A percentile compares a stretch with the other conserved stretches of the same genome.
Evolutionary conservation across 148 eudicot genomes (phyloP).

Genomic region (Agrostemma githago): DNA sequence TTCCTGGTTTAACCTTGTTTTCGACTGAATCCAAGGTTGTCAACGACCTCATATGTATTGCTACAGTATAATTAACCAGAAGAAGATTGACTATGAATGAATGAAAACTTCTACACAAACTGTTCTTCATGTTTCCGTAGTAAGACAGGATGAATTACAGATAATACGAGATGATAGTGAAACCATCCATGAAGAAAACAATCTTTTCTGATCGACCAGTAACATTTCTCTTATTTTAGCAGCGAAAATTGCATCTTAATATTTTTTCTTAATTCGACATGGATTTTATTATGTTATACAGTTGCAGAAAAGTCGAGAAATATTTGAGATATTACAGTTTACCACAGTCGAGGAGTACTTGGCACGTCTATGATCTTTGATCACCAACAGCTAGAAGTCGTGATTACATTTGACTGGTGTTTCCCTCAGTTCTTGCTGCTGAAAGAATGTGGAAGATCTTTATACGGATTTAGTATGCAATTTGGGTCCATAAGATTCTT

Average conservation of each 20-base stretch:
- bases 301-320: background rate
- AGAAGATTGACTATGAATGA: no score
- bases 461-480: conserved; percentile 85
- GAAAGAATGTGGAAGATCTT: conserved; percentile 71
- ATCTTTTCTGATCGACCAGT: no score
- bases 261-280: background rate
- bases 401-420: background rate
- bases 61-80: no score
- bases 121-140: background rate
- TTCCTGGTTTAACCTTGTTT: no score
- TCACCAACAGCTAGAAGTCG: conserved; percentile 4
- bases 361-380: background rate
- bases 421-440: conserved; percentile 28
- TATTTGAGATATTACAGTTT: background rate
- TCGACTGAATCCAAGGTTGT: no score
- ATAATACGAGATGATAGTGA: background rate
- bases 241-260: no score
- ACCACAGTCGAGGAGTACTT: background rate
- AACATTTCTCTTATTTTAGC: no score
- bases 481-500: conserved; percentile 83
- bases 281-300: background rate
- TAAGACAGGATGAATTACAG: background rate
- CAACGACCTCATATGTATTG: no score
- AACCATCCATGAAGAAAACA: background rate
- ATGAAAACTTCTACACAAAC: background rate